A percentile compares a stretch with the other conserved stretches of the same genome.
These are phyloP conservation scores for Aspergillus carlsbadensis DNA, from an alignment of 495 filamentous ascomycete species.

Conservation along the genomic window DNA sequence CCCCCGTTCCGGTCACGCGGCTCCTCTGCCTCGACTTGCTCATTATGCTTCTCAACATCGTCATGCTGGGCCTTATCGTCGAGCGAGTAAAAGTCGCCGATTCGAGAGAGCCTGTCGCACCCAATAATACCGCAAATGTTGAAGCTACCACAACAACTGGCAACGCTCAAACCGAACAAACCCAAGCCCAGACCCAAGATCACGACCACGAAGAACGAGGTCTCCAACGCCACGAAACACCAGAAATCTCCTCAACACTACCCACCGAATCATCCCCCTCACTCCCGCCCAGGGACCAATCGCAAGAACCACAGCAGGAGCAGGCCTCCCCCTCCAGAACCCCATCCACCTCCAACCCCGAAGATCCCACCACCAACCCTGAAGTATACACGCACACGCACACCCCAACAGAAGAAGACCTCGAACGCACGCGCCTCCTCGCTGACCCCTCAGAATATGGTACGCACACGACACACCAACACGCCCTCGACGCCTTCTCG, in stretches of 20 bases:
- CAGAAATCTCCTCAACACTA: not conserved
- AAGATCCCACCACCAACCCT: too few species aligned
- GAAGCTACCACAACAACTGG: constrained; percentile 2
- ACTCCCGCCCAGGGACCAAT: too few species aligned
- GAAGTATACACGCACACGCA: not conserved
- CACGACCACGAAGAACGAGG: constrained; percentile 64
- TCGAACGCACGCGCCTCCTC: constrained; percentile 47
- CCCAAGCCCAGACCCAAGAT: constrained; percentile 49
- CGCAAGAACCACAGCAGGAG: not conserved
- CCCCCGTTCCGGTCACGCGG: constrained; percentile 63
- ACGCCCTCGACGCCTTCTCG: constrained; percentile 57
- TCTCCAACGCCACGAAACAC: constrained; percentile 27
- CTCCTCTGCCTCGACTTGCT: constrained; percentile 65
- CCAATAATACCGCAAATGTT: not conserved
- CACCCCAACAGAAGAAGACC: constrained; percentile 31
- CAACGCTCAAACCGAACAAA: not conserved
- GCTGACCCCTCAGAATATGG: constrained; percentile 40
- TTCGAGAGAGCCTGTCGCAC: not conserved
- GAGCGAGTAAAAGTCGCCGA: constrained; percentile 59
- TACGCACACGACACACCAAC: constrained; percentile 32
- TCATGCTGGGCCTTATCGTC: constrained; percentile 72
- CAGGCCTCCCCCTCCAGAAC: constrained; percentile 8
- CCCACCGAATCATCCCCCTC: not conserved
- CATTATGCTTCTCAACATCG: constrained; percentile 64
- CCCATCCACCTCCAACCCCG: not conserved